Percentiles rank a stretch among this genome's conserved stretches.
phyloP scores from a whole-genome alignment of 2,329 filamentous ascomycete species.

The Sclerotinia sclerotiorum region DNA sequence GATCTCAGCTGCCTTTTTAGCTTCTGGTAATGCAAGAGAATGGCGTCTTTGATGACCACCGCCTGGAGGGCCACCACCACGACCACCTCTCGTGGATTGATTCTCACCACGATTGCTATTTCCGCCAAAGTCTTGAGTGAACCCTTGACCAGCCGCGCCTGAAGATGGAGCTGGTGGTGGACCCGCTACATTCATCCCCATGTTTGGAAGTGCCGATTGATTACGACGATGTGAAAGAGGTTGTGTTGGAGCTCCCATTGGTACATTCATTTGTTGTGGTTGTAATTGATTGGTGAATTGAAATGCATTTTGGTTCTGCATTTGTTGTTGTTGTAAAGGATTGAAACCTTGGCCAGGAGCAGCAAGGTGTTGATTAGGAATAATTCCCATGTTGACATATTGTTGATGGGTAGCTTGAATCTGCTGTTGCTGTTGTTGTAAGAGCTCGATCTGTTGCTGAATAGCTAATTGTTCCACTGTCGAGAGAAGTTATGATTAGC shows the following conservation, averaged over 20 bases:
- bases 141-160: slow-evolving; percentile 72
- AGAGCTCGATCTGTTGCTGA: slow-evolving; percentile 94
- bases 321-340: slow-evolving; percentile 69
- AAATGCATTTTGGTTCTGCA: slow-evolving; percentile 80
- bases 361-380: slow-evolving; percentile 78
- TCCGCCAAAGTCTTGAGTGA: slow-evolving; percentile 79
- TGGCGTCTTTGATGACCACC: slow-evolving; percentile 90
- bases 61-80: slow-evolving; percentile 66
- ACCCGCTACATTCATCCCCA: slow-evolving; percentile 66
- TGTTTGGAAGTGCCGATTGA: slow-evolving; percentile 92
- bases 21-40: slow-evolving; percentile 90
- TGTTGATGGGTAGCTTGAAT: slow-evolving; percentile 96
- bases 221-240: slow-evolving; percentile 91
- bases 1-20: slow-evolving; percentile 94
- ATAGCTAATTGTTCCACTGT: slow-evolving; percentile 96
- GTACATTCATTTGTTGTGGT: slow-evolving; percentile 68
- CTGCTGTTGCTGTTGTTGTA: slow-evolving; percentile 97
- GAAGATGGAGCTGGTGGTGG: slow-evolving; percentile 89
- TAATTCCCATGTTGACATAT: slow-evolving; percentile 96
- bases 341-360: slow-evolving; percentile 63
- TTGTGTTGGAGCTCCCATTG: slow-evolving; percentile 74
- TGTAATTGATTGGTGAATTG: slow-evolving; percentile 83
- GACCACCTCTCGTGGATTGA: slow-evolving; percentile 68
- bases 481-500: slow-evolving; percentile 11
- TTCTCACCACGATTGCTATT: slow-evolving; percentile 53